These are phyloP conservation scores for Psilocybe sp. DNA, from an alignment of 768 basidiomycete genomes.

Conservation along the genomic window DNA sequence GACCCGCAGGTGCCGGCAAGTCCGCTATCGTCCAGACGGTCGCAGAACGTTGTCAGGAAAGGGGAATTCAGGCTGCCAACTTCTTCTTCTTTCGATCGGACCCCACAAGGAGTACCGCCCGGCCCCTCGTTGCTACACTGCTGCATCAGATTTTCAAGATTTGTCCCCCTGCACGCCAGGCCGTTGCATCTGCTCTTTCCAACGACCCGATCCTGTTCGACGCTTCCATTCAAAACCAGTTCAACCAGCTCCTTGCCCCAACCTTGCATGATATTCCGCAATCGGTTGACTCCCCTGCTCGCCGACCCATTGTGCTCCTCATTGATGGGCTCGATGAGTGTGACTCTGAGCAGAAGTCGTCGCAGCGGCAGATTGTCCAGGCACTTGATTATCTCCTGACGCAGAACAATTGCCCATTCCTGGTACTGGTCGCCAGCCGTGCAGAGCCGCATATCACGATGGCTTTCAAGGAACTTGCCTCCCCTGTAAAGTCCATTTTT, in stretches of 20 bases:
- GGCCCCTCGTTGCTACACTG: constrained; percentile 5
- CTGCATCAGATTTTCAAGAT: constrained; percentile 6
- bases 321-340: constrained; percentile 7
- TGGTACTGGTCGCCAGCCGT: constrained; percentile 3
- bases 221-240: neutral
- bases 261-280: neutral
- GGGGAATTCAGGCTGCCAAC: neutral
- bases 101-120: neutral
- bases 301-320: neutral
- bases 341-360: neutral
- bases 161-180: neutral
- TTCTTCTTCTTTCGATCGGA: constrained; percentile 11
- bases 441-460: neutral
- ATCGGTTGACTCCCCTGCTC: too few species aligned
- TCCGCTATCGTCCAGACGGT: constrained; percentile 12
- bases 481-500: neutral
- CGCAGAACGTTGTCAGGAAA: constrained; percentile 6
- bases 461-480: neutral
- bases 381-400: neutral
- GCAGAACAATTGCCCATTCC: neutral
- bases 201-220: constrained; percentile 7
- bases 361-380: neutral
- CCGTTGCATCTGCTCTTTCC: constrained; percentile 2
- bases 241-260: neutral
- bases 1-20: constrained; percentile 11